Base-by-base conservation (phyloP, 176 grass and related monocot genomes). In the Phyllostachys edulis region DNA sequence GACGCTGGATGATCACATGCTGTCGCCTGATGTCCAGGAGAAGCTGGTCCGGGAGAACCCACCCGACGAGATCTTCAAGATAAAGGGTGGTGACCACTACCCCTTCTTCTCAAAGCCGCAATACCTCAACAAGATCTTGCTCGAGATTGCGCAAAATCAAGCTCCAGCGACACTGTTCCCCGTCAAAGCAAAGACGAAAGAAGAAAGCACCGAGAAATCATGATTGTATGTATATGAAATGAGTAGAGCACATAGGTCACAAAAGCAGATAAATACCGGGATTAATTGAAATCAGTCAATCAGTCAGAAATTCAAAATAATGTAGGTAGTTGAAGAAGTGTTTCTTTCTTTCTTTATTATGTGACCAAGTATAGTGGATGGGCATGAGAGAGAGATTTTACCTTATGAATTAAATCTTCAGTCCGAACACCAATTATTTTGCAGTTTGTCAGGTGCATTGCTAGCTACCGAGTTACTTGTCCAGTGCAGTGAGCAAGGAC, bases 101-200 rank as follows among this genome's bases (percentile, higher is more conserved):
- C 93, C 93, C 51, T 99, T 99, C 89, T 96, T 99, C 87, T 96
- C 96, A 0, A 96, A 94, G 78, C 88, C 96, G 1, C 96, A 99
- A 5, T 90, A 91, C 11, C 90, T 99, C 10, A 87, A 99, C 76
- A 99, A 99, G 78, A 91, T 99, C 85, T 59, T 99, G 56, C 74
- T 99, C 0, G 93, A 99, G 78, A 93, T 99, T 0, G 61, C 71
- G 0, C 96, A n/a, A 99, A 29, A 92, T 99, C 87, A 91, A 55
- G 41, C 85, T n/a, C 32, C 75, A 0, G 21, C 6, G 0, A 4
- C 36, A 3, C 54, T 80, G 69, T 23, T 90, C 51, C 75, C 75
- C 1, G 45, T 15, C 75, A 87, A 84, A 10, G 75, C 69, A 1
- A 12, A 32, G 24, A 20, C 72, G 0, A 80, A 76, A 44, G 75